Percentiles rank a stretch among this genome's conserved stretches.
phyloP scores from a whole-genome alignment of 768 basidiomycete genomes.

The Phanerochaete carnosa region DNA sequence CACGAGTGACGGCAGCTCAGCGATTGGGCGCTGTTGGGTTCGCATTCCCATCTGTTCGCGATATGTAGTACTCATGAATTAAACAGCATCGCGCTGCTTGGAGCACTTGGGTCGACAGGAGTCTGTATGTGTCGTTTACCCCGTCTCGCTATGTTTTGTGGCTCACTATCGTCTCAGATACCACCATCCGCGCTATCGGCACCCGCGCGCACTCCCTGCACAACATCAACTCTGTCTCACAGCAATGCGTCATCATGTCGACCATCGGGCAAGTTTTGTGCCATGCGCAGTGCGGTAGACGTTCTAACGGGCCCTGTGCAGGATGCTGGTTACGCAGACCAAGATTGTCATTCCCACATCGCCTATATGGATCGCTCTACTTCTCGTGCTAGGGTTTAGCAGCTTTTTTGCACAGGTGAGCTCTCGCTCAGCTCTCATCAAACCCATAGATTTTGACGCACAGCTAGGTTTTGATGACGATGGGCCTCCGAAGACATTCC shows the following conservation, averaged over 20 bases:
- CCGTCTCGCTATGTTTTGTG: not conserved
- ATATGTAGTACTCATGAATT: not conserved
- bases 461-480: slow-evolving; percentile 42
- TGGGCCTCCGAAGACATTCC: slow-evolving; percentile 62
- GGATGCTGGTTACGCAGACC: slow-evolving; percentile 40
- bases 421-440: no score
- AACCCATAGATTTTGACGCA: no score
- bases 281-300: not conserved
- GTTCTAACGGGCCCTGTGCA: slow-evolving; percentile 15
- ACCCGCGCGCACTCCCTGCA: slow-evolving; percentile 75
- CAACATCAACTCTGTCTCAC: slow-evolving; percentile 64
- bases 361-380: slow-evolving; percentile 30
- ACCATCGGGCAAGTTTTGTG: slow-evolving; percentile 15
- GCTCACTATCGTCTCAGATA: slow-evolving; percentile 30
- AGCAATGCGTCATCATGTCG: slow-evolving; percentile 43
- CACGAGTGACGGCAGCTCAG: slow-evolving; percentile 25
- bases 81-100: slow-evolving; percentile 58
- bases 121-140: slow-evolving; percentile 52
- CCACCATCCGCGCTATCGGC: slow-evolving; percentile 64
- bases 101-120: slow-evolving; percentile 59
- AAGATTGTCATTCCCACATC: slow-evolving; percentile 43
- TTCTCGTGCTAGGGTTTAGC: slow-evolving; percentile 48
- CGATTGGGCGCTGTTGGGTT: slow-evolving; percentile 62
- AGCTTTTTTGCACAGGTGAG: slow-evolving; percentile 43
- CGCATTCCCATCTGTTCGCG: not conserved